Conservation (phyloP, 2,329 filamentous ascomycete species). For the Sclerotinia nivalis region DNA sequence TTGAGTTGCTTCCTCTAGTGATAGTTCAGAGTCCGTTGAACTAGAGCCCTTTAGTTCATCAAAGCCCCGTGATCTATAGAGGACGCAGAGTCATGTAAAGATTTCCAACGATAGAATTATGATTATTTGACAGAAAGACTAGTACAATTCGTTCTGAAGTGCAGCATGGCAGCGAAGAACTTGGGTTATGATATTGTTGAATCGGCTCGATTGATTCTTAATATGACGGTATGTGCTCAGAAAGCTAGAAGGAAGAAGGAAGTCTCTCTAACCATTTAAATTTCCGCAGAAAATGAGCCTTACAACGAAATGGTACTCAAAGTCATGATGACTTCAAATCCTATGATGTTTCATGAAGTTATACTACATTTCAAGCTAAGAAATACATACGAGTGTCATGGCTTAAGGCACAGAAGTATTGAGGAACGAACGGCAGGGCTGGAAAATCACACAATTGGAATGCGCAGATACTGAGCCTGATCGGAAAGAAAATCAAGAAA, state of each 20-base stretch:
- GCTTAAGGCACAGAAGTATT: too few relatives aligned
- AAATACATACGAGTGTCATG: background rate
- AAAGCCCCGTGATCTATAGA: background rate
- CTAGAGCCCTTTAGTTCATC: background rate
- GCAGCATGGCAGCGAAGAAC: background rate
- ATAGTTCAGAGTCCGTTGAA: background rate
- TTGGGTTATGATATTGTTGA: rapidly evolving
- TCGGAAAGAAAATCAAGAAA: background rate
- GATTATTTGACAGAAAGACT: background rate
- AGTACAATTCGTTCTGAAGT: background rate
- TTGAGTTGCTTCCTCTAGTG: background rate
- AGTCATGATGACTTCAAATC: background rate
- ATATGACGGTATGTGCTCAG: background rate
- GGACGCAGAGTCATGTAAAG: too few relatives aligned
- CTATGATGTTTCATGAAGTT: rapidly evolving
- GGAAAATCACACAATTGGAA: background rate
- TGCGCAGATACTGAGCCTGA: background rate
- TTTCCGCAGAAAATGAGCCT: background rate
- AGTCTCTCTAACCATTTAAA: background rate
- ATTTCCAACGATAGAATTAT: background rate
- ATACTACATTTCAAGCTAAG: background rate
- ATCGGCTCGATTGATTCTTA: background rate
- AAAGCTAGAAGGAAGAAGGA: background rate
- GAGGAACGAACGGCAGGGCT: background rate
- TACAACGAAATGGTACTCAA: background rate